These are phyloP conservation scores for Aegilops speltoides DNA, from an alignment of 176 grass and related monocot genomes.

Conservation along the genomic window DNA sequence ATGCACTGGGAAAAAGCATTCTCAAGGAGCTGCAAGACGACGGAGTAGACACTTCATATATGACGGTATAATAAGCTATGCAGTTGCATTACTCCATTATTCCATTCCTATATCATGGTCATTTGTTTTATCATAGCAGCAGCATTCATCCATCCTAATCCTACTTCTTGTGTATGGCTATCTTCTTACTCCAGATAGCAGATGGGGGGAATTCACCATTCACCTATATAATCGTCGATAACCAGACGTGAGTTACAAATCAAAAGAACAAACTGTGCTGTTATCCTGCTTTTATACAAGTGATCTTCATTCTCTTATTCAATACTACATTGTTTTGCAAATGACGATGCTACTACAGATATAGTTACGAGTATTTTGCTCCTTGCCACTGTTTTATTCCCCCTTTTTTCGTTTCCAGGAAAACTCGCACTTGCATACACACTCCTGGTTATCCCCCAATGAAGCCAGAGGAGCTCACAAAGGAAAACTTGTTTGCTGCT, in stretches of 20 bases:
- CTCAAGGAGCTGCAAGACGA: conserved; percentile 74
- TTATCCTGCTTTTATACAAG: background rate
- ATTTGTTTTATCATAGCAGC: background rate
- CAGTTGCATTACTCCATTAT: background rate
- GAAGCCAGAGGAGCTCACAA: conserved; percentile 73
- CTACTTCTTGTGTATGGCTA: background rate
- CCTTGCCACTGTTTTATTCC: background rate
- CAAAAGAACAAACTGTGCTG: background rate
- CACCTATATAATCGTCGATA: conserved; percentile 96
- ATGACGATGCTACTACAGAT: background rate
- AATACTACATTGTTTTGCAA: background rate
- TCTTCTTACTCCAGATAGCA: conserved; percentile 55
- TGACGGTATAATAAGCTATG: conserved; percentile 42
- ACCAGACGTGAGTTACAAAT: conserved; percentile 64
- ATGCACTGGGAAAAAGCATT: conserved; percentile 62
- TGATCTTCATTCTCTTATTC: background rate
- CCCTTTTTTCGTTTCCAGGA: conserved; percentile 40
- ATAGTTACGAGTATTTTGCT: background rate
- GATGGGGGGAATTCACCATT: conserved; percentile 82
- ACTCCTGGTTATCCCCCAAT: conserved; percentile 77
- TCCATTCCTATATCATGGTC: conserved; percentile 6
- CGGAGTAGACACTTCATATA: conserved; percentile 73
- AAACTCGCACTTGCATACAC: conserved; percentile 99
- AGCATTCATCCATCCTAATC: background rate
- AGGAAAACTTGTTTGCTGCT: conserved; percentile 59